Percentiles rank a stretch among this genome's conserved stretches.
Conservation (phyloP, 176 grass and related monocot species). For the Musa acuminata region DNA sequence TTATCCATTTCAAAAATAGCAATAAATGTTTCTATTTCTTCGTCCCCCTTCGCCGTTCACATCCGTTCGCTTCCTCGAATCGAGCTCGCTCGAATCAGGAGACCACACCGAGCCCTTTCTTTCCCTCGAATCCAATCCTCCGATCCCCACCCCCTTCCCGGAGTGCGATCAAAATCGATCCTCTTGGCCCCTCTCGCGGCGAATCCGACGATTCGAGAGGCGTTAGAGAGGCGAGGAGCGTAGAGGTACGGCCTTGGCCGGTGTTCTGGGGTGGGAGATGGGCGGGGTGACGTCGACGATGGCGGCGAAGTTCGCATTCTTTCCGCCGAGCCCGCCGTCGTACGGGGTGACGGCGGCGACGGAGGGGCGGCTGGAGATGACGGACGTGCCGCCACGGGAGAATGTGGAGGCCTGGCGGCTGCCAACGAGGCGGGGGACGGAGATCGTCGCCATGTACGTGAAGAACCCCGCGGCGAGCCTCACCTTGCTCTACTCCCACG, state of each 20-base stretch:
- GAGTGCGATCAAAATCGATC: neutral
- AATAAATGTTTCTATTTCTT: neutral
- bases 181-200: neutral
- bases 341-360: slow-evolving; percentile 33
- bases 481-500: slow-evolving; percentile 94
- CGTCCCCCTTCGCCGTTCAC: neutral
- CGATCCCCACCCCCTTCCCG: neutral
- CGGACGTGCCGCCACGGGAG: slow-evolving; percentile 23
- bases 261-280: slow-evolving; percentile 18
- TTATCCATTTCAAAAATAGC: neutral
- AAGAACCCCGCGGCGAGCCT: slow-evolving; percentile 59
- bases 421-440: slow-evolving; percentile 54
- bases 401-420: slow-evolving; percentile 65
- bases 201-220: neutral
- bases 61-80: neutral
- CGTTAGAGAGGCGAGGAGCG: neutral
- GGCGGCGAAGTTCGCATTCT: slow-evolving; percentile 77
- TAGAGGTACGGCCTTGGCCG: neutral
- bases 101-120: neutral
- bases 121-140: slow-evolving; percentile 2
- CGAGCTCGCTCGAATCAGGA: neutral
- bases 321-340: slow-evolving; percentile 65
- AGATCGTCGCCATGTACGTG: slow-evolving; percentile 81
- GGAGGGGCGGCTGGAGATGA: slow-evolving; percentile 20
- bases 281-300: slow-evolving; percentile 70